Conservation (phyloP, 202 grass and related monocot genomes). For the Panicum hallii region DNA sequence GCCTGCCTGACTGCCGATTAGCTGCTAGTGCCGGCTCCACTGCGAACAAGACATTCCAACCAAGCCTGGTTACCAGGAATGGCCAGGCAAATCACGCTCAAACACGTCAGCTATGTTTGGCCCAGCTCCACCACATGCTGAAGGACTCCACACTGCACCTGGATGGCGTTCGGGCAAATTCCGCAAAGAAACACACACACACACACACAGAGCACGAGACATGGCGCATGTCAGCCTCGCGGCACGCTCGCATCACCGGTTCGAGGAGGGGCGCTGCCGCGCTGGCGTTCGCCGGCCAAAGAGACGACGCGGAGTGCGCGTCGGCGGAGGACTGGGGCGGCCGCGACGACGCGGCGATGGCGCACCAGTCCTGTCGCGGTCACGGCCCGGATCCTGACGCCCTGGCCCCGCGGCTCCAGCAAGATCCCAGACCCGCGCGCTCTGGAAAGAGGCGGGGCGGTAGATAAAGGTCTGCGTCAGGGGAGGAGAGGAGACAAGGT, state of each 20-base stretch:
- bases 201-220: too few species aligned
- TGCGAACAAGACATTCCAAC: neutral
- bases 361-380: neutral
- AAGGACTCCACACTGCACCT: neutral
- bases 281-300: neutral
- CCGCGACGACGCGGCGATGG: neutral
- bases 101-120: conserved; percentile 11
- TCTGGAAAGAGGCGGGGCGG: neutral
- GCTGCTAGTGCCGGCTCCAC: conserved; percentile 31
- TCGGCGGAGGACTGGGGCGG: neutral
- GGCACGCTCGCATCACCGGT: neutral
- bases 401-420: neutral
- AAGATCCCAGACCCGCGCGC: conserved; percentile 25
- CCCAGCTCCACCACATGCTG: neutral
- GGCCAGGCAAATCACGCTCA: neutral
- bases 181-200: too few species aligned
- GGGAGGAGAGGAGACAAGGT: neutral
- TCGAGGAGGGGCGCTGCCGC: too few species aligned
- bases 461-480: conserved; percentile 52
- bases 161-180: neutral
- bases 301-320: neutral
- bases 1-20: neutral
- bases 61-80: neutral
- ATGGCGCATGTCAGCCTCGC: neutral
- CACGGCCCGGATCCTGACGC: neutral